These are phyloP conservation scores for Yarrowia sp. DNA, from an alignment of 805 yeast species.

Conservation along the genomic window DNA sequence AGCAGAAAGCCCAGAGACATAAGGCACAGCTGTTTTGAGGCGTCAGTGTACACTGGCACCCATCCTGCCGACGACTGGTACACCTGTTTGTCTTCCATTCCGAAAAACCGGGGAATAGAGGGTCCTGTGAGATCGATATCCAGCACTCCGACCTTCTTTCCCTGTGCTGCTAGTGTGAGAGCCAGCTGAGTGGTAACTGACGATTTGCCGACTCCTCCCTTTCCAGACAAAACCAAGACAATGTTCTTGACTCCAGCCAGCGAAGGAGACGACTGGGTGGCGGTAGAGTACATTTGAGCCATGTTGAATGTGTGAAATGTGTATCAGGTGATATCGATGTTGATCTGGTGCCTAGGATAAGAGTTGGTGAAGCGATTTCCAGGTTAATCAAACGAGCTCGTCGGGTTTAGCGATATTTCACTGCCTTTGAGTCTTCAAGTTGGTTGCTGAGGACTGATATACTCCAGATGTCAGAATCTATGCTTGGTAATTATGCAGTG, in stretches of 20 bases:
- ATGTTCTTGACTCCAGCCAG: conserved; percentile 72
- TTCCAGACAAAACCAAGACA: conserved; percentile 84
- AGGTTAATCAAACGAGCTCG: too few species aligned
- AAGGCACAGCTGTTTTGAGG: conserved; percentile 59
- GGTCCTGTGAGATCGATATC: conserved; percentile 98
- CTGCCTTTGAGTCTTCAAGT: not conserved
- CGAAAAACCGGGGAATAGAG: conserved; percentile 95
- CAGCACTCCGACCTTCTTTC: conserved; percentile 86
- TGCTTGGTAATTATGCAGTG: conserved; percentile 15
- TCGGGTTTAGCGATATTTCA: not conserved
- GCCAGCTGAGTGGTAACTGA: conserved; percentile 96
- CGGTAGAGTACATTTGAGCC: conserved; percentile 37
- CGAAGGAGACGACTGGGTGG: conserved; percentile 45
- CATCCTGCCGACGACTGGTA: conserved; percentile 85
- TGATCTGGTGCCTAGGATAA: not conserved
- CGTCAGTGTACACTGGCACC: conserved; percentile 79
- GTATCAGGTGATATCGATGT: not conserved
- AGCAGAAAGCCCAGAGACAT: conserved; percentile 91
- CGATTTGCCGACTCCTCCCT: conserved; percentile 97
- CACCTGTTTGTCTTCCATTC: conserved; percentile 78
- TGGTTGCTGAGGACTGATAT: too few species aligned
- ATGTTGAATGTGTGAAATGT: not conserved
- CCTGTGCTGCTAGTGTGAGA: conserved; percentile 71
- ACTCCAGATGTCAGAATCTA: not conserved
- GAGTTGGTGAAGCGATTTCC: too few species aligned